Percentiles rank a stretch among this genome's conserved stretches.
phyloP scores from a whole-genome alignment of 2,329 filamentous ascomycete genomes.

The Arthrinium phaeospermum region DNA sequence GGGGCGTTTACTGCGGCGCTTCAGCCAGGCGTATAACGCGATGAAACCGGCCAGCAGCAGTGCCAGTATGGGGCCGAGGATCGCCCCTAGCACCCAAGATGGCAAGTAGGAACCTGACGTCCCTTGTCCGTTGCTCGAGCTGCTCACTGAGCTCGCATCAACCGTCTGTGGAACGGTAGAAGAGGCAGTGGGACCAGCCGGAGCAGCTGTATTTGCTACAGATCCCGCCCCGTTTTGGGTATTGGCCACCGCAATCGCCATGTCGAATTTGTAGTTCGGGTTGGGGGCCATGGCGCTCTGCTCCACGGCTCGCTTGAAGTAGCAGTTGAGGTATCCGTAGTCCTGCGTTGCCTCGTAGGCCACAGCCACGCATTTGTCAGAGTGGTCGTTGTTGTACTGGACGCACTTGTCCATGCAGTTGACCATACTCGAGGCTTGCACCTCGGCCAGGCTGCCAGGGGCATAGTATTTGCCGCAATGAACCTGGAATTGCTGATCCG shows the following conservation, averaged over 20 bases:
- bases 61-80: not conserved
- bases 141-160: not conserved
- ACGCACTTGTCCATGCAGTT: conserved; percentile 4
- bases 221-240: not conserved
- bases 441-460: not conserved
- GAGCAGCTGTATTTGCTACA: not conserved
- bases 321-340: conserved; percentile 4
- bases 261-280: conserved; percentile 3
- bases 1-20: not conserved
- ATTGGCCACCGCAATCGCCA: not conserved
- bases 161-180: not conserved
- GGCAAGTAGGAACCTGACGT: not conserved
- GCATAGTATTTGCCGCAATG: not conserved
- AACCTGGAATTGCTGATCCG: not conserved
- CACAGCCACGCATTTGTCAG: not conserved
- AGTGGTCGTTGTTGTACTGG: conserved; percentile 8
- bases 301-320: not conserved
- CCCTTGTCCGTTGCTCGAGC: not conserved
- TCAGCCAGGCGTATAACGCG: not conserved
- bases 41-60: not conserved
- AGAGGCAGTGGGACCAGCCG: not conserved
- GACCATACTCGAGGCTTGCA: not conserved
- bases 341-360: not conserved
- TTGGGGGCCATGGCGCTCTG: not conserved
- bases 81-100: not conserved